A percentile compares a stretch with the other conserved stretches of the same genome.
These are phyloP conservation scores for Alloteropsis angusta DNA, from an alignment of 202 grass and related monocot species.

Conservation along the genomic window DNA sequence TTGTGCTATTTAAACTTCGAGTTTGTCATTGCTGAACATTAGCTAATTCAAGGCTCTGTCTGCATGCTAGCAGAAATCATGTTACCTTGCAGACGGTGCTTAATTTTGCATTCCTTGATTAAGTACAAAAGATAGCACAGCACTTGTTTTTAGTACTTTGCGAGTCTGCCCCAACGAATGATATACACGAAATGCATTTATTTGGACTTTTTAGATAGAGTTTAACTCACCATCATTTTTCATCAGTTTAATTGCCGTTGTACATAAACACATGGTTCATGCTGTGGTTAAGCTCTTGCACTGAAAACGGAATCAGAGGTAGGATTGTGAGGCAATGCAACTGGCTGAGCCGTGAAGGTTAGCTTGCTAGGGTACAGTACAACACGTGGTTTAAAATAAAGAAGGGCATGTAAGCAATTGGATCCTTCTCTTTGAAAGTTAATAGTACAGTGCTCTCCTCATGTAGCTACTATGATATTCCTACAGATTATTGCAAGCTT, in stretches of 20 bases:
- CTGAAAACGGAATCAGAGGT: not conserved
- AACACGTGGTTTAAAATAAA: not conserved
- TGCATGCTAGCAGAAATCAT: not conserved
- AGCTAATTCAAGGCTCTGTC: not conserved
- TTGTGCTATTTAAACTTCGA: not conserved
- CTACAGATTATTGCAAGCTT: not conserved
- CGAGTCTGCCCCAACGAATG: not conserved
- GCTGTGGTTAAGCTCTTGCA: not conserved
- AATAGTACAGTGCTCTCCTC: not conserved
- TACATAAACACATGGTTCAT: not conserved
- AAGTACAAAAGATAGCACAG: not conserved
- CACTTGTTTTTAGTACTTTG: not conserved
- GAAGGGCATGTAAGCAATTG: not conserved
- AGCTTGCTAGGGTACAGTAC: not conserved
- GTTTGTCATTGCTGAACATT: not conserved
- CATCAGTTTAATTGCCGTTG: not conserved
- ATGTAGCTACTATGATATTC: constrained; percentile 12
- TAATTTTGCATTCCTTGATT: not conserved
- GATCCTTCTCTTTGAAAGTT: not conserved
- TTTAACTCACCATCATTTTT: not conserved
- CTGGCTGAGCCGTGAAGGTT: not conserved
- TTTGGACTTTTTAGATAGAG: not conserved
- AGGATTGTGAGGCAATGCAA: not conserved
- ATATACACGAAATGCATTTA: no score
- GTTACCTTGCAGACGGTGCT: not conserved